phyloP scores from a whole-genome alignment of 1,139 yeast genomes.

The Kluyveromyces marxianus region DNA sequence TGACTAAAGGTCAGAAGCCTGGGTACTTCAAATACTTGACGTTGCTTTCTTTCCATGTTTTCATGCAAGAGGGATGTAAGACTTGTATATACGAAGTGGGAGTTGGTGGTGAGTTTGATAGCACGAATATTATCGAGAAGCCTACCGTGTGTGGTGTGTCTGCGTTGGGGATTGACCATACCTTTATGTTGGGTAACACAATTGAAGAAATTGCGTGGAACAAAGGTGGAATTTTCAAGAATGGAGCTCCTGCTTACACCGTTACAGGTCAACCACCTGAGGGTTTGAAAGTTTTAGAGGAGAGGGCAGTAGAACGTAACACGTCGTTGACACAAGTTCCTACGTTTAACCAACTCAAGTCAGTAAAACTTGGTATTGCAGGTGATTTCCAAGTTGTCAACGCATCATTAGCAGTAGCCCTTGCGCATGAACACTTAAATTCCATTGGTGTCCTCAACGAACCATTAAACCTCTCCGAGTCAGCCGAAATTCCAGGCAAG shows the following conservation, averaged over 20 bases:
- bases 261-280: slow-evolving; percentile 51
- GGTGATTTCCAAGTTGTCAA: slow-evolving; percentile 82
- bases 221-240: slow-evolving; percentile 87
- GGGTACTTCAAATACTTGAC: slow-evolving; percentile 92
- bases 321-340: slow-evolving; percentile 48
- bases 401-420: slow-evolving; percentile 81
- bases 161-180: slow-evolving; percentile 88
- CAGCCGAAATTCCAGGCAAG: slow-evolving; percentile 26
- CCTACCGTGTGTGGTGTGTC: slow-evolving; percentile 87
- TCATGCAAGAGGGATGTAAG: slow-evolving; percentile 78
- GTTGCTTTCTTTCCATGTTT: slow-evolving; percentile 81
- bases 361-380: slow-evolving; percentile 60
- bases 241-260: slow-evolving; percentile 55
- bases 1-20: slow-evolving; percentile 71
- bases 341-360: slow-evolving; percentile 34
- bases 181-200: slow-evolving; percentile 79
- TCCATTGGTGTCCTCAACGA: slow-evolving; percentile 37
- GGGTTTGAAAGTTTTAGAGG: slow-evolving; percentile 45
- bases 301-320: slow-evolving; percentile 61
- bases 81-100: slow-evolving; percentile 97
- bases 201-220: slow-evolving; percentile 92
- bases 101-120: slow-evolving; percentile 94
- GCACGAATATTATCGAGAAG: slow-evolving; percentile 73
- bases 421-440: slow-evolving; percentile 57
- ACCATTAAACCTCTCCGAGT: slow-evolving; percentile 15